Conservation (phyloP, 2,329 filamentous ascomycete species). For the Colletotrichum sp. region DNA sequence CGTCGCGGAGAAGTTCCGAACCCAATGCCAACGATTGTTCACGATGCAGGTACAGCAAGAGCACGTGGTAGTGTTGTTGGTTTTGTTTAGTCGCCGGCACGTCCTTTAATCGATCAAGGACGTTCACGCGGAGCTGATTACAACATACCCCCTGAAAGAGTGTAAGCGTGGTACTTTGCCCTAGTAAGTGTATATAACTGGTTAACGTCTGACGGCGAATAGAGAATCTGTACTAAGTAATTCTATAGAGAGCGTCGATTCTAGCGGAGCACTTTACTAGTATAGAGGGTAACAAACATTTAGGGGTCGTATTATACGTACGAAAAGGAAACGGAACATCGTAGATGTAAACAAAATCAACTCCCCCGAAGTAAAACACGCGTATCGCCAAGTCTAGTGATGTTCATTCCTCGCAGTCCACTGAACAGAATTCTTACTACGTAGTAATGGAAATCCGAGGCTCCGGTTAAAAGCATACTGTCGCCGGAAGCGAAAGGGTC, state of each 20-base stretch:
- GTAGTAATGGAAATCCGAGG: not conserved
- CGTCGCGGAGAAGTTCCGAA: not conserved
- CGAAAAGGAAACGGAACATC: not conserved
- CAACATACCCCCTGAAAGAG: too few relatives aligned
- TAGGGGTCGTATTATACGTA: too few relatives aligned
- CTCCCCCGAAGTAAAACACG: not conserved
- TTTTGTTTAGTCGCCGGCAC: not conserved
- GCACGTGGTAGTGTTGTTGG: not conserved
- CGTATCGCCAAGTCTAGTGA: not conserved
- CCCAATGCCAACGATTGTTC: not conserved
- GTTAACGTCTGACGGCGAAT: too few relatives aligned
- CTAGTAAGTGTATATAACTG: too few relatives aligned
- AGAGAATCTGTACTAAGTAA: too few relatives aligned
- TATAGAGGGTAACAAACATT: too few relatives aligned
- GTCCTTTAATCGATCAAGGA: not conserved
- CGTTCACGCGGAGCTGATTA: not conserved
- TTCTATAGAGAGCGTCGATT: too few relatives aligned
- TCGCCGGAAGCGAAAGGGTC: not conserved
- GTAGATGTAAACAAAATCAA: fast-evolving
- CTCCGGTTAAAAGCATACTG: fast-evolving
- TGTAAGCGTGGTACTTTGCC: too few relatives aligned
- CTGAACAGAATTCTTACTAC: not conserved
- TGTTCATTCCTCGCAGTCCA: not conserved
- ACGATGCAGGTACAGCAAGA: not conserved
- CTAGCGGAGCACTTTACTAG: too few relatives aligned